A percentile compares a stretch with the other conserved stretches of the same genome.
These are phyloP conservation scores for Russula sp. DNA, from an alignment of 768 basidiomycete genomes.

Conservation along the genomic window DNA sequence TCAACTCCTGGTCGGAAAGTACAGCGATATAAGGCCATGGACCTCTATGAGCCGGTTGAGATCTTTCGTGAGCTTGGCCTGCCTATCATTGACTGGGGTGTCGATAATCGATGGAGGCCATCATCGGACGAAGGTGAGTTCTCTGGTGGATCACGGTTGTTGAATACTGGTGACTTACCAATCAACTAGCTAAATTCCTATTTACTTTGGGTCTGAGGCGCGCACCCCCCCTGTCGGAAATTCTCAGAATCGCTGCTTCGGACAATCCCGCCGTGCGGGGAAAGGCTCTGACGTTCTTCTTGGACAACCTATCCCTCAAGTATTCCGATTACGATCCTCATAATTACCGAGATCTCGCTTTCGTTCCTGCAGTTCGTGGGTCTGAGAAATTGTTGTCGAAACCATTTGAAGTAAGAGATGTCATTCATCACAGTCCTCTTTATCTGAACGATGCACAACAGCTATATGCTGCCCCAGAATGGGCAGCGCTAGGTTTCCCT, in stretches of 20 bases:
- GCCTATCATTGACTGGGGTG: slow-evolving; percentile 86
- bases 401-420: slow-evolving; percentile 52
- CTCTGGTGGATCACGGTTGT: background rate
- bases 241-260: slow-evolving; percentile 66
- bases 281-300: slow-evolving; percentile 72
- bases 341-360: slow-evolving; percentile 54
- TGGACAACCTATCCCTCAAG: slow-evolving; percentile 60
- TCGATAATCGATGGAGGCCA: slow-evolving; percentile 67
- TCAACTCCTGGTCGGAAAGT: slow-evolving; percentile 32
- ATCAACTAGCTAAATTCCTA: slow-evolving; percentile 64
- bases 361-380: slow-evolving; percentile 67
- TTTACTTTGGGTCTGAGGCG: slow-evolving; percentile 64
- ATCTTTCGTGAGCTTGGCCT: slow-evolving; percentile 65
- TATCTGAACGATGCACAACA: slow-evolving; percentile 29
- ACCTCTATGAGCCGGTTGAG: slow-evolving; percentile 82
- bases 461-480: slow-evolving; percentile 66
- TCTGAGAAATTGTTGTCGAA: slow-evolving; percentile 51
- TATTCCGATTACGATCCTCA: slow-evolving; percentile 57
- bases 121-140: slow-evolving; percentile 79
- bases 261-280: slow-evolving; percentile 44
- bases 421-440: background rate
- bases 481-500: slow-evolving; percentile 71
- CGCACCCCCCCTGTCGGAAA: slow-evolving; percentile 56
- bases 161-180: background rate
- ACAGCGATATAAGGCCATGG: slow-evolving; percentile 53